Evolutionary conservation across 805 yeast species (phyloP).

Genomic region (Pichia scutulata): DNA sequence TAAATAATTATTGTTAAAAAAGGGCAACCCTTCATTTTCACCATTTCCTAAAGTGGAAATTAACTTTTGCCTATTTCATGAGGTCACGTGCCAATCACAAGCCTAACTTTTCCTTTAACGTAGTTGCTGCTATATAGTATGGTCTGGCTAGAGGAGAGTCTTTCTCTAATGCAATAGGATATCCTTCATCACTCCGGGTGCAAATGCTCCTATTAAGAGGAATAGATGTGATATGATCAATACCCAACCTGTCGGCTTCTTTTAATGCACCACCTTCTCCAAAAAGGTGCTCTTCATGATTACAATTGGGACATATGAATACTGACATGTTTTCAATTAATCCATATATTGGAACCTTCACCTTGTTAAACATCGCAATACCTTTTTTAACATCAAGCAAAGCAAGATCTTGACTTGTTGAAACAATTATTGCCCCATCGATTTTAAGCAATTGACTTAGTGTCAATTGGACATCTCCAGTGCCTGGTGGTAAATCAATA

Average conservation of each 20-base stretch:
- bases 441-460: conserved; percentile 71
- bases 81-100: not conserved
- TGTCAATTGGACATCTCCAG: conserved; percentile 81
- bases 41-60: not conserved
- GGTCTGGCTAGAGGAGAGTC: conserved; percentile 32
- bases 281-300: conserved; percentile 65
- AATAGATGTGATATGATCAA: conserved; percentile 54
- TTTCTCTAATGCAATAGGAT: conserved; percentile 47
- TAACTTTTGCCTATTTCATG: not conserved
- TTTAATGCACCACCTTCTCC: conserved; percentile 55
- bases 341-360: conserved; percentile 64
- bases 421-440: conserved; percentile 74
- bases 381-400: conserved; percentile 75
- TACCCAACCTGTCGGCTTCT: conserved; percentile 38
- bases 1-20: not conserved
- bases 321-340: conserved; percentile 79
- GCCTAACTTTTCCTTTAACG: conserved; percentile 16
- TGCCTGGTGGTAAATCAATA: conserved; percentile 86
- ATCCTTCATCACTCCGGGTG: conserved; percentile 52
- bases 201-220: conserved; percentile 62
- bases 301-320: conserved; percentile 68
- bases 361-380: conserved; percentile 66
- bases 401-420: conserved; percentile 85
- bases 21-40: not conserved
- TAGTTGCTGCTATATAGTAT: conserved; percentile 39